Evolutionary conservation across 2,329 filamentous ascomycete genomes (phyloP), one percentile per base, ranked within the genome.

Genomic region (Diaporthe sp.): DNA sequence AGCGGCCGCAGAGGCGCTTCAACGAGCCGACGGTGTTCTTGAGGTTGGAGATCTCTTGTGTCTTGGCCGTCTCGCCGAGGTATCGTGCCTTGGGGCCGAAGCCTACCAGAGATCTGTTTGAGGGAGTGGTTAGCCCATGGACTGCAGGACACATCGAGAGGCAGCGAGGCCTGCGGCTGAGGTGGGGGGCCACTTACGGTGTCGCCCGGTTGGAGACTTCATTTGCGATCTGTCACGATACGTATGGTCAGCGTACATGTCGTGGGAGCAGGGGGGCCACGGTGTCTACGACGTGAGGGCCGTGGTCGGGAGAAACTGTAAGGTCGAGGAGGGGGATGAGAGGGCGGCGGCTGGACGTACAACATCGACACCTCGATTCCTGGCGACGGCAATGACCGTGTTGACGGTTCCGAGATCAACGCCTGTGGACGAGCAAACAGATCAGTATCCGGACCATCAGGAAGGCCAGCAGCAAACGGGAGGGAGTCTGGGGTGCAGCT

Each of bases 331-430:
- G 73, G 70, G 55, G 53, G 69, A 69, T 39, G 65, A 74, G 58
- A 34, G 72, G 71, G 39, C 7, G 59, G 25, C 2, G 76, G 77
- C 78, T 79, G 80, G 83, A 97, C 95, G 84, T 91, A 98, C 95
- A 85, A 99, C 97, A 90, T 99, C 97, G 86, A 99, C 97, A 88
- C 97, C 97, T 85, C 97, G 96, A 88, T 98, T 98, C 86, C 97
- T 93, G 84, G 97, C 97, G 86, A 98, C 96, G 85, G 96, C 96
- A 87, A 98, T 94, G 84, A 98, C 96, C 85, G 96, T 98, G 91
- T 97, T 98, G 85, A 98, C 92, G 80, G 95, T 95, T 89, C 96
- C 96, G 88, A 98, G 93, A 91, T 98, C 96, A 87, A 98, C 92
- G 87, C 95, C 95, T 91, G 62, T 34, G 74, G 69, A 42, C 19